phyloP scores from a whole-genome alignment of 768 basidiomycete species.

The Cystobasidium ongulense region DNA sequence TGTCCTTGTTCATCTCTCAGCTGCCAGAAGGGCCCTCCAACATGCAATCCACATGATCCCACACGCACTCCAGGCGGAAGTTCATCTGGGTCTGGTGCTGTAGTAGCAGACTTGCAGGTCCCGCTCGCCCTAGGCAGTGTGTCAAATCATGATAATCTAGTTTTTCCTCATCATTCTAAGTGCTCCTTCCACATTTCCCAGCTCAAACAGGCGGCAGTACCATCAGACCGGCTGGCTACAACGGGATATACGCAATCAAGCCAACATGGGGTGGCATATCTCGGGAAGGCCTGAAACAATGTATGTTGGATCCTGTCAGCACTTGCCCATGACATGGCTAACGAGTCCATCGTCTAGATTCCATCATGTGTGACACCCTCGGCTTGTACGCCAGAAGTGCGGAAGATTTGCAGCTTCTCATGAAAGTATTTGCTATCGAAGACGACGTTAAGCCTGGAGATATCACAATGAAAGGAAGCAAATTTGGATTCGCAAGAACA shows the following conservation, averaged over 20 bases:
- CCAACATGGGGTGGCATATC: constrained; percentile 44
- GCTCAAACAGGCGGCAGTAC: constrained; percentile 41
- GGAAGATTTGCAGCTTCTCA: constrained; percentile 43
- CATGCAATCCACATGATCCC: constrained; percentile 39
- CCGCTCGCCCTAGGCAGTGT: constrained; percentile 43
- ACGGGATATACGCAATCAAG: constrained; percentile 44
- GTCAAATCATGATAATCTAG: constrained; percentile 26
- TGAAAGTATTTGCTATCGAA: constrained; percentile 38
- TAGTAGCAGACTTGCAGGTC: constrained; percentile 43
- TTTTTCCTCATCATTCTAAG: background rate
- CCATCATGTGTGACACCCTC: constrained; percentile 42
- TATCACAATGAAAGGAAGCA: constrained; percentile 37
- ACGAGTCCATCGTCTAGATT: constrained; percentile 26
- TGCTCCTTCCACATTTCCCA: background rate
- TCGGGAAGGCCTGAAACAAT: constrained; percentile 43
- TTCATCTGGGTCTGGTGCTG: constrained; percentile 44
- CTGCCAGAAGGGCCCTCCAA: constrained; percentile 1
- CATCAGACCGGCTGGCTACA: constrained; percentile 43
- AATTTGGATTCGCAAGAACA: constrained; percentile 42
- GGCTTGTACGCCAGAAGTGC: constrained; percentile 43
- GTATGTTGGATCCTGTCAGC: background rate
- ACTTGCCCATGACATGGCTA: background rate
- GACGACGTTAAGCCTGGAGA: constrained; percentile 39
- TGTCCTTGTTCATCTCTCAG: background rate
- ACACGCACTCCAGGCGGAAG: constrained; percentile 43